These are phyloP conservation scores for Castanospermum australe DNA, from an alignment of 306 rosid species.

Conservation along the genomic window DNA sequence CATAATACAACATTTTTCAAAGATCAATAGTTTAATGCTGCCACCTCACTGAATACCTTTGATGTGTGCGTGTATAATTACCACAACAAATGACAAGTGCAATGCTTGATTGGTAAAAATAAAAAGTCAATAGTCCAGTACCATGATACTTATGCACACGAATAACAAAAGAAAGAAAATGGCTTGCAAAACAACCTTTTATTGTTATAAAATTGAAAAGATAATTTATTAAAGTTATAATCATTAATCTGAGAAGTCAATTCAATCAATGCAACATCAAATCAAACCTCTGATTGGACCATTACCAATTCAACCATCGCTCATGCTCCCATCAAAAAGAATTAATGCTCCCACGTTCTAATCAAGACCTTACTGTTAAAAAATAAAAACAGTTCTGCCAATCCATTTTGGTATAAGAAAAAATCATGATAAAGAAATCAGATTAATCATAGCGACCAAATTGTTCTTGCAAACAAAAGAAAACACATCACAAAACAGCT, in stretches of 20 bases:
- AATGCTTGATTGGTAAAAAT: too few species aligned
- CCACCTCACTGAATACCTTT: too few species aligned
- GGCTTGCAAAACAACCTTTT: too few species aligned
- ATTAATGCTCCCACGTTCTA: background rate
- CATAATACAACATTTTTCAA: too few species aligned
- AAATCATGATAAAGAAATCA: background rate
- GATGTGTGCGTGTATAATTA: too few species aligned
- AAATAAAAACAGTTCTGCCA: background rate
- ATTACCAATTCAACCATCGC: background rate
- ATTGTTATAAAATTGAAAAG: background rate
- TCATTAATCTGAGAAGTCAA: background rate
- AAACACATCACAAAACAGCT: background rate
- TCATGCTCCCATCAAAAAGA: background rate
- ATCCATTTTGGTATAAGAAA: background rate
- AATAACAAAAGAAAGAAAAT: too few species aligned
- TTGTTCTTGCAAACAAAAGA: slow-evolving; percentile 19
- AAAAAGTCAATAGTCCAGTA: too few species aligned
- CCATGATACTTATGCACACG: too few species aligned
- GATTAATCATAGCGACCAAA: background rate
- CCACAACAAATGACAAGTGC: too few species aligned
- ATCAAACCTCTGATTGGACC: background rate
- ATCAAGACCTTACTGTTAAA: background rate
- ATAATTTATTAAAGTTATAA: background rate
- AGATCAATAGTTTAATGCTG: too few species aligned
- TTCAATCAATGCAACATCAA: background rate